Base-by-base conservation (phyloP, 305 asterid genomes). In the Stenogyne calaminthoides region DNA sequence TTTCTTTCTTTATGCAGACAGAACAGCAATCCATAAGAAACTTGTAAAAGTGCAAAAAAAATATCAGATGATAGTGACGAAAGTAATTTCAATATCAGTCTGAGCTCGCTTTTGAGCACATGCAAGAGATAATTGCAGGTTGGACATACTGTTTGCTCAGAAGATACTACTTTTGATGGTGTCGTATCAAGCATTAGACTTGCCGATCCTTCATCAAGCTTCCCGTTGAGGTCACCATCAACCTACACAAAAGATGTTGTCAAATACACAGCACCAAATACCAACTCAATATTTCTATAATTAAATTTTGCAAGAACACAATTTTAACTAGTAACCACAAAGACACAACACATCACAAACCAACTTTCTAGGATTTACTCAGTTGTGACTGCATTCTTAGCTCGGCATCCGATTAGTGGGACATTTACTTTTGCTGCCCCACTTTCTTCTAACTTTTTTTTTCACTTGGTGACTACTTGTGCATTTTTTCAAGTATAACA, bases 141-240 rank as follows among this genome's bases (percentile, higher is more conserved):
- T 36, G 67, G 76, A 67, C 84, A 64, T 87, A 94, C 99, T n/a
- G 99, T 89, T 82, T 85, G 86, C 87, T 92, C 99, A 1, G 91
- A 82, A 76, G 96, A 92, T 70, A 82, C 93, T 56, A 92, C 98
- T 92, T 92, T 95, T 63, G 99, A 95, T 63, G 99, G 98, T 29
- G 96, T 80, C 64, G 90, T 78, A 86, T 95, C 99, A 76, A 88
- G 88, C 64, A 95, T 84, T 77, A 92, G 86, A 80, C 81, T 82
- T 12, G 97, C 92, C 72, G 97, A 84, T 83, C 83, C 97, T 80
- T 95, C 98, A 73, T 95, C 99, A 82, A 92, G 92, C 86, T 92
- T 95, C 74, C 97, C 97, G 51, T 83, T 85, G 55, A 83, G 82
- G 81, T 90, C 93, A 65, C 91, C 98, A 75, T 83, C 91, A 76